Conservation (phyloP, 345 rosid genomes). For the Euphorbia lathyris region DNA sequence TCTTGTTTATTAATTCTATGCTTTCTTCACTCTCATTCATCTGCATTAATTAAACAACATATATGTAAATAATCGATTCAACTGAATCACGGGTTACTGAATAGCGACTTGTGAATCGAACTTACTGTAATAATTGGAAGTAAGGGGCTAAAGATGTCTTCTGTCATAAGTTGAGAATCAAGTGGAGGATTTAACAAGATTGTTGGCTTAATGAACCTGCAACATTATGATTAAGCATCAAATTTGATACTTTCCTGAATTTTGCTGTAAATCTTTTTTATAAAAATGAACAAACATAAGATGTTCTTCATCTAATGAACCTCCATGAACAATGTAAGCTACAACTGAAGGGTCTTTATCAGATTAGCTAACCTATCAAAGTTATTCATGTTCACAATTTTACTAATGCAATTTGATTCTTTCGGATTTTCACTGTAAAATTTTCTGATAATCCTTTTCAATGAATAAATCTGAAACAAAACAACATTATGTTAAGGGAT, state of each 20-base stretch:
- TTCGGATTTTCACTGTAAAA: slow-evolving; percentile 60
- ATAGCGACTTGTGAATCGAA: too few relatives aligned
- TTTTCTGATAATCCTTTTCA: slow-evolving; percentile 41
- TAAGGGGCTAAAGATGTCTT: slow-evolving; percentile 63
- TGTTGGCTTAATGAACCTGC: slow-evolving; percentile 63
- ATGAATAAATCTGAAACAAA: slow-evolving; percentile 52
- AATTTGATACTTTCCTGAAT: background rate
- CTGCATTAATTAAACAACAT: too few relatives aligned
- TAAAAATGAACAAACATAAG: slow-evolving; percentile 24
- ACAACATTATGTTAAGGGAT: too few relatives aligned
- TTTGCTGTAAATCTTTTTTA: background rate
- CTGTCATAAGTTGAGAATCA: slow-evolving; percentile 56
- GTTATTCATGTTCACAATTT: slow-evolving; percentile 46
- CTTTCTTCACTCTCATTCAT: slow-evolving; percentile 53
- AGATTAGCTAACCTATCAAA: slow-evolving; percentile 53
- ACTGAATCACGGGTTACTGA: too few relatives aligned
- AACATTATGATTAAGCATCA: background rate
- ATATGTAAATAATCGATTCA: too few relatives aligned
- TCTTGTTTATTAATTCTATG: slow-evolving; percentile 49
- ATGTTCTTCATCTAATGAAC: slow-evolving; percentile 58
- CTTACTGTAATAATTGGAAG: slow-evolving; percentile 71
- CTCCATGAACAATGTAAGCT: slow-evolving; percentile 62
- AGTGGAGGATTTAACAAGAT: slow-evolving; percentile 62
- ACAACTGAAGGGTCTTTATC: slow-evolving; percentile 53
- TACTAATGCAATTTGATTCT: slow-evolving; percentile 49